Conservation (phyloP, 176 grass and related monocot species). For the Lolium rigidum region DNA sequence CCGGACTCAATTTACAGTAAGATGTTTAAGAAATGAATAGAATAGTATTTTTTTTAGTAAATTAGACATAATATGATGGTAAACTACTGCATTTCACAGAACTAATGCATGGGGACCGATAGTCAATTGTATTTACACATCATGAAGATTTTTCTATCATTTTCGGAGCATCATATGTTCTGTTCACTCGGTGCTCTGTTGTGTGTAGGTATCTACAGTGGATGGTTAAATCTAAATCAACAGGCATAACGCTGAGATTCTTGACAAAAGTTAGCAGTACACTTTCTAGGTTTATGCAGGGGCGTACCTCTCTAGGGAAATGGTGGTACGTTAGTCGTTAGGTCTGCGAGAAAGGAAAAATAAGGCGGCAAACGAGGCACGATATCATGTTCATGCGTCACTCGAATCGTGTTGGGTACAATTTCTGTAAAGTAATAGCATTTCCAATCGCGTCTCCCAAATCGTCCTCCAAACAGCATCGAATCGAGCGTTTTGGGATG, state of each 20-base stretch:
- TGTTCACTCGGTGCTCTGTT: no score
- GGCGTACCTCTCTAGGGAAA: constrained; percentile 64
- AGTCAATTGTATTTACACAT: no score
- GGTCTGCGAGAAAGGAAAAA: constrained; percentile 49
- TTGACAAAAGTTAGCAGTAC: not conserved
- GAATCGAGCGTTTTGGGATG: no score
- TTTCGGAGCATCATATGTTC: no score
- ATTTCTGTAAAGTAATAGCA: constrained; percentile 56
- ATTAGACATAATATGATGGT: not conserved
- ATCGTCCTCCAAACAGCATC: no score
- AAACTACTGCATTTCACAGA: not conserved
- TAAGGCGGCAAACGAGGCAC: constrained; percentile 79
- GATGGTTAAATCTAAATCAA: not conserved
- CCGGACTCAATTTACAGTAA: not conserved
- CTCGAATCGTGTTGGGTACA: constrained; percentile 60
- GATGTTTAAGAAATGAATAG: not conserved
- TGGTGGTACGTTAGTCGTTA: constrained; percentile 64
- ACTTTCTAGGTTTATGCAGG: not conserved
- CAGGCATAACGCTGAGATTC: not conserved
- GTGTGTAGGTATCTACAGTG: not conserved
- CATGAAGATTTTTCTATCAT: no score
- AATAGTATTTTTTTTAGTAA: not conserved
- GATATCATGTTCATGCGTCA: constrained; percentile 65
- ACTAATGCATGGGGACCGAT: not conserved
- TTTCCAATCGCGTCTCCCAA: no score